Percentiles rank a stretch among this genome's conserved stretches.
Conservation (phyloP, 2,329 filamentous ascomycete species). For the Colletotrichum filicis region DNA sequence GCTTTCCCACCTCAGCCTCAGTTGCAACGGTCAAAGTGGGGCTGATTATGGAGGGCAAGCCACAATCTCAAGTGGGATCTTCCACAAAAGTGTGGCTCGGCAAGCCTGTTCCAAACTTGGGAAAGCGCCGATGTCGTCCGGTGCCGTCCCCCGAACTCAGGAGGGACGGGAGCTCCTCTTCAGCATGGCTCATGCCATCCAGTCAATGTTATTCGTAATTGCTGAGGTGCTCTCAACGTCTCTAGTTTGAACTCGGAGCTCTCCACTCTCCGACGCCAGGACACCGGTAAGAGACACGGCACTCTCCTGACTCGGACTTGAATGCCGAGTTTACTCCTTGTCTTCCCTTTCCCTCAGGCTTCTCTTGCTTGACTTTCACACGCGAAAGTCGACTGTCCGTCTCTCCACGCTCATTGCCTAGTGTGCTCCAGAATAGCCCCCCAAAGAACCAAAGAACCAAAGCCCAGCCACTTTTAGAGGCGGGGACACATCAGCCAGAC, state of each 20-base stretch:
- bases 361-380: background rate
- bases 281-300: slow-evolving; percentile 1
- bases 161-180: slow-evolving; percentile 4
- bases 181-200: background rate
- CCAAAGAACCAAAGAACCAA: background rate
- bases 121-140: slow-evolving; percentile 31
- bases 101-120: background rate
- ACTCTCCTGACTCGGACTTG: slow-evolving; percentile 11
- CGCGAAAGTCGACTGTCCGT: background rate
- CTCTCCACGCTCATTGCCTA: background rate
- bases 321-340: slow-evolving; percentile 33
- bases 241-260: slow-evolving; percentile 3
- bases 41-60: background rate
- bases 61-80: background rate
- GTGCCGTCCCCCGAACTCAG: slow-evolving; percentile 16
- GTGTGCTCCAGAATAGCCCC: background rate
- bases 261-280: slow-evolving; percentile 27
- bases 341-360: background rate
- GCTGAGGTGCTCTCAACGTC: background rate
- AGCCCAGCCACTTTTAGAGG: background rate
- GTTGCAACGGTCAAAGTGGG: slow-evolving; percentile 13
- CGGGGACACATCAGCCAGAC: background rate
- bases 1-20: slow-evolving; percentile 16
- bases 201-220: background rate
- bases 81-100: slow-evolving; percentile 15